Base-by-base conservation (phyloP, 805 yeast species). In the Danielia oregonensis region DNA sequence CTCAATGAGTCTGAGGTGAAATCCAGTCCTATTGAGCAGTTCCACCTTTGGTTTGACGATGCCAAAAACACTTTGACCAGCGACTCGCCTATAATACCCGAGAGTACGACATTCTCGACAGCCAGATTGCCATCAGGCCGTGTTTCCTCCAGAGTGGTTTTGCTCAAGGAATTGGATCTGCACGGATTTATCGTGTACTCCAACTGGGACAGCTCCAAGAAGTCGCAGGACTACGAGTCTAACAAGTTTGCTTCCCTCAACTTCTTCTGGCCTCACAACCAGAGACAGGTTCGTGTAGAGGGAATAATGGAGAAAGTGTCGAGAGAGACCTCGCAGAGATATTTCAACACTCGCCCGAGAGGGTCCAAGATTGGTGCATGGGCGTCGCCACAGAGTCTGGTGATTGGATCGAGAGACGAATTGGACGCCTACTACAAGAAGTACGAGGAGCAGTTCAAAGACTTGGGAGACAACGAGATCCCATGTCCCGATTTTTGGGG, bases 401-500 rank as follows among this genome's bases (percentile, higher is more conserved):
- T 67, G 3, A 68, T 89, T 24, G 50, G 55, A 10, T 58, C 66
- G 27, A 70, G 96, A 43, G 74, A 74, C 11, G 84, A 76, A 47
- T 74, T 91, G 40, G 84, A 88, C 24, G 51, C 55, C 0, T 49
- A 70, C 11, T 77, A 77, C 33, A 53, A 58, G 8, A 54, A 65
- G 17, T 71, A 64, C 40, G 79, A 70, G 36, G 62, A 71, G 36
- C 70, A 78, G 54, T 86, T 86, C 43, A 74, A 78, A 43, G 78
- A 71, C 26, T 57, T 62, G 26, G 49, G 50, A 9, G 82, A 73
- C 33, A 76, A 76, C 23, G 78, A 79, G 24, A 78, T 93, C 28
- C 94, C 95, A 18, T 83, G 95, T 44, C 98, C 98, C 11, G 89
- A 85, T 23, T 82, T 68, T 56, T 93, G 98, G 98, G 98, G 97